These are phyloP conservation scores for Dioszegia crocea DNA, from an alignment of 768 basidiomycete species.

Conservation along the genomic window DNA sequence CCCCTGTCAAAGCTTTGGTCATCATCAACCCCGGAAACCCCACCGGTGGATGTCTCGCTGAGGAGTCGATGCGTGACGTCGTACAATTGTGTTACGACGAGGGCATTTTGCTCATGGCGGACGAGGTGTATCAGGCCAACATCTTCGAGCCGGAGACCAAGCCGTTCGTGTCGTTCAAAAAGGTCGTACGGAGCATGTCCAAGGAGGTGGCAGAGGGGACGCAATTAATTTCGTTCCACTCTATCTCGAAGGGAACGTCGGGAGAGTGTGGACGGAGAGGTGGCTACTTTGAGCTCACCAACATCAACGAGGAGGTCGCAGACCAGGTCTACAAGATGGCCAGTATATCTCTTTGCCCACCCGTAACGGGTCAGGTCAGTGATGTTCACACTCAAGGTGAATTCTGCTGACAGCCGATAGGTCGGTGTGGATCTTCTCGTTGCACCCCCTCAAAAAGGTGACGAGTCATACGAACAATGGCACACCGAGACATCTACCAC, in stretches of 20 bases:
- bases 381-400: background rate
- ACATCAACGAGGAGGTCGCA: slow-evolving; percentile 69
- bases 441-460: slow-evolving; percentile 74
- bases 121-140: slow-evolving; percentile 98
- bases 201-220: slow-evolving; percentile 58
- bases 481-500: slow-evolving; percentile 76
- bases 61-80: slow-evolving; percentile 66
- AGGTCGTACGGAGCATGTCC: slow-evolving; percentile 64
- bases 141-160: slow-evolving; percentile 63
- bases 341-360: slow-evolving; percentile 81
- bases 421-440: slow-evolving; percentile 92
- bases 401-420: slow-evolving; percentile 52
- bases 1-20: slow-evolving; percentile 75
- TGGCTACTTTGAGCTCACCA: slow-evolving; percentile 90
- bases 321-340: slow-evolving; percentile 96
- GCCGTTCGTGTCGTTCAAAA: slow-evolving; percentile 91
- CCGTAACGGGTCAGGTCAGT: slow-evolving; percentile 62
- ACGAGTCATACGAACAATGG: slow-evolving; percentile 73
- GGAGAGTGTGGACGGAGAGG: slow-evolving; percentile 98
- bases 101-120: slow-evolving; percentile 81
- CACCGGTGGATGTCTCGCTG: slow-evolving; percentile 77
- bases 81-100: slow-evolving; percentile 81
- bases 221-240: slow-evolving; percentile 91
- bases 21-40: slow-evolving; percentile 99
- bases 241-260: slow-evolving; percentile 90